Percentiles rank a stretch among this genome's conserved stretches.
phyloP scores from a whole-genome alignment of 768 basidiomycete genomes.

The Lyophyllum atratum region DNA sequence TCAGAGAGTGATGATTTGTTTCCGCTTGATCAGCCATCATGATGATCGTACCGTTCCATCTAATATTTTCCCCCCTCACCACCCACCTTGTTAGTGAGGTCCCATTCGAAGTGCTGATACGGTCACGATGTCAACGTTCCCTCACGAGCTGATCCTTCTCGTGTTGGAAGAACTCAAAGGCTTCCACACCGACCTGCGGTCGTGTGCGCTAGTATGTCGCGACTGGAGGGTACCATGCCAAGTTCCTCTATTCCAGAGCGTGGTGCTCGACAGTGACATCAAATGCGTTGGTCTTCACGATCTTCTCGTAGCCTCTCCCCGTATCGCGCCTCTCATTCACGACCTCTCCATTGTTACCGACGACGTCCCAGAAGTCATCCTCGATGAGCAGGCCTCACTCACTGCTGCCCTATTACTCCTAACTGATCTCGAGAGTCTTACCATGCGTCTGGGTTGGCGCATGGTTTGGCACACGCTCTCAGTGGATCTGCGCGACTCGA shows the following conservation, averaged over 20 bases:
- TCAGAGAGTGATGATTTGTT: no score
- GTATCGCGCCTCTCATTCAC: conserved; percentile 1
- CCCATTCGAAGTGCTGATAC: not conserved
- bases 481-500: not conserved
- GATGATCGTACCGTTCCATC: no score
- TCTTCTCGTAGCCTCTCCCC: not conserved
- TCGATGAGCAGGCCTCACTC: not conserved
- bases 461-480: not conserved
- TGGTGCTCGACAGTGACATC: not conserved
- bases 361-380: not conserved
- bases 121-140: not conserved
- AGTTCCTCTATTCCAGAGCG: conserved; percentile 4
- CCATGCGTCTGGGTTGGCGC: not conserved
- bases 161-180: conserved; percentile 6
- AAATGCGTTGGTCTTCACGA: conserved; percentile 6
- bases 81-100: not conserved
- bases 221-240: conserved; percentile 8
- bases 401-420: not conserved
- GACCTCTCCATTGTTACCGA: conserved; percentile 5
- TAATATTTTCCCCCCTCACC: not conserved
- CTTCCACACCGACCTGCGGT: not conserved
- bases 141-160: conserved; percentile 7
- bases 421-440: conserved; percentile 1
- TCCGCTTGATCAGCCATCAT: no score
- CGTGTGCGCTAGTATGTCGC: conserved; percentile 11